These are phyloP conservation scores for Phytophthora aleatoria DNA, from an alignment of 352 stramenopile species.

Conservation along the genomic window DNA sequence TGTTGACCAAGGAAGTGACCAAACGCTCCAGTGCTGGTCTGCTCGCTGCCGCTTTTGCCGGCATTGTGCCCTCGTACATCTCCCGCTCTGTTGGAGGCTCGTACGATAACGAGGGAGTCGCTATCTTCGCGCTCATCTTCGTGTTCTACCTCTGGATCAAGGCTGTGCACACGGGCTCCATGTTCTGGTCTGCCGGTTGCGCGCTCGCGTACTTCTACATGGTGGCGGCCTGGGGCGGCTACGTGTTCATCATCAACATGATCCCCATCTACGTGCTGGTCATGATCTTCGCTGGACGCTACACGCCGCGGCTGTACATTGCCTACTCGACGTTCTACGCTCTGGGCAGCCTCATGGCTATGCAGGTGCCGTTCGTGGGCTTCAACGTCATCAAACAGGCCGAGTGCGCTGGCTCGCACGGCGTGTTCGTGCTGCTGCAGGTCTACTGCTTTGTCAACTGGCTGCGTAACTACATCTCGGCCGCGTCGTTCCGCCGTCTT, in stretches of 20 bases:
- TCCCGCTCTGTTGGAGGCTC: conserved; percentile 96
- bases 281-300: conserved; percentile 93
- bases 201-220: conserved; percentile 98
- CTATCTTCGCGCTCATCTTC: conserved; percentile 97
- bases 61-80: conserved; percentile 97
- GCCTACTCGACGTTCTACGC: conserved; percentile 98
- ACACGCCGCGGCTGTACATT: conserved; percentile 94
- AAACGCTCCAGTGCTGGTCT: conserved; percentile 88
- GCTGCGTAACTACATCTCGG: conserved; percentile 77
- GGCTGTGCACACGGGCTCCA: conserved; percentile 90
- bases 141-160: conserved; percentile 98
- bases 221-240: conserved; percentile 96
- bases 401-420: conserved; percentile 81
- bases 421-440: conserved; percentile 95
- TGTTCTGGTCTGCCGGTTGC: conserved; percentile 82
- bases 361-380: conserved; percentile 98
- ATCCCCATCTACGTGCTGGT: conserved; percentile 96
- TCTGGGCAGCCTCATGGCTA: conserved; percentile 95
- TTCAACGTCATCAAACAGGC: conserved; percentile 95
- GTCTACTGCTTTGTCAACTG: conserved; percentile 80
- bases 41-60: conserved; percentile 94
- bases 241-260: conserved; percentile 99
- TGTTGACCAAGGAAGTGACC: conserved; percentile 92
- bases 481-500: conserved; percentile 74
- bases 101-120: conserved; percentile 98